Conservation (phyloP, 1,284 basidiomycete genomes). For the Cystobasidium pallidum region DNA sequence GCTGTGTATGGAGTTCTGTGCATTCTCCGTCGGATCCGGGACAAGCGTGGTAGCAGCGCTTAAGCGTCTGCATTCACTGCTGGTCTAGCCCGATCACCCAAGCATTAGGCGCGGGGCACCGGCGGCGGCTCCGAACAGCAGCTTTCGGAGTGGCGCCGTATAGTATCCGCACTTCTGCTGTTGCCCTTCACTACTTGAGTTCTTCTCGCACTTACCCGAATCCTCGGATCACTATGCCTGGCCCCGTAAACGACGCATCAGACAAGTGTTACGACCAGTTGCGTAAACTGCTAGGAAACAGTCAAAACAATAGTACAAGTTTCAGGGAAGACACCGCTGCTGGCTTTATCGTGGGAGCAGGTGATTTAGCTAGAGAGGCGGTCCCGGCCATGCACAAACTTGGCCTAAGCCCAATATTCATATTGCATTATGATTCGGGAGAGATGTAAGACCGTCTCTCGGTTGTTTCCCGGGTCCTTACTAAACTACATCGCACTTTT, state of each 20-base stretch:
- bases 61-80: too few relatives aligned
- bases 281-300: not conserved
- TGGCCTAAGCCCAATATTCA: constrained; percentile 28
- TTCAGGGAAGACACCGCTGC: constrained; percentile 26
- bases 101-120: not conserved
- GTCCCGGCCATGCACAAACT: constrained; percentile 15
- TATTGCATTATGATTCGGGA: constrained; percentile 22
- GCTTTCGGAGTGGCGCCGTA: not conserved
- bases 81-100: too few relatives aligned
- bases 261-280: not conserved
- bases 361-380: constrained; percentile 1
- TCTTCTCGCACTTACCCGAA: too few relatives aligned
- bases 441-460: constrained; percentile 15
- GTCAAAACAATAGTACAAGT: not conserved
- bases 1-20: too few relatives aligned
- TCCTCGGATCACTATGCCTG: too few relatives aligned
- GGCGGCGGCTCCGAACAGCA: not conserved
- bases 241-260: too few relatives aligned
- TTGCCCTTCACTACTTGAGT: not conserved
- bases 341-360: constrained; percentile 32
- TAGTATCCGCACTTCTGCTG: not conserved
- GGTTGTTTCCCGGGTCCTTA: too few relatives aligned
- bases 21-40: too few relatives aligned
- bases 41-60: too few relatives aligned
- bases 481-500: too few relatives aligned